Evolutionary conservation across 208 protist genomes (phyloP), one percentile per base, ranked within the genome.

Genomic region (Acanthamoeba castellanii): DNA sequence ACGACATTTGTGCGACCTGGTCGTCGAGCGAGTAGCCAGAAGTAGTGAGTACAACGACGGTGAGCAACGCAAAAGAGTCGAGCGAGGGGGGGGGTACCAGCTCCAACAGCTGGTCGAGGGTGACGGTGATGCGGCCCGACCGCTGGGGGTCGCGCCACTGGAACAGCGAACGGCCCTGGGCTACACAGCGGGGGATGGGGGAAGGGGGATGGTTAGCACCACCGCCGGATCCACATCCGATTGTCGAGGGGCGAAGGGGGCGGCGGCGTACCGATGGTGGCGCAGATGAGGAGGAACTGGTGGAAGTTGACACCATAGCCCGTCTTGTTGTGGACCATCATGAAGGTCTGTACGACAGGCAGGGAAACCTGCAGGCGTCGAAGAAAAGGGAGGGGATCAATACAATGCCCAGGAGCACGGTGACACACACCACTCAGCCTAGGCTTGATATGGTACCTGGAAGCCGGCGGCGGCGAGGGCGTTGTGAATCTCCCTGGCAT

Each of bases 71-170:
- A 78, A 78, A 8, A 8, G 0, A 72, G 30, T 3, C 1, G n/a
- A 32, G 22, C 3, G 14, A 72, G 66, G 30, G 20, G 11, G 66
- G 14, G 18, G 6, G 9, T 50, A 94, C 34, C 2, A 94, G 61
- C 42, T 95, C 95, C 84, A 88, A 78, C 3, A 95, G 47, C 78
- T 95, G 95, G 32, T 66, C 70, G 8, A 95, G 50, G 81, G n/a
- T 82, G 7, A 95, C 16, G n/a, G 93, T 92, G 30, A 95, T n/a
- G 14, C 93, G 47, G 34, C 95, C 95, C 37, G 95, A 94, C 85
- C 93, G 88, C 78, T 87, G 88, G 57, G 93, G 47, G 47, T 96
- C 95, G 27, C 90, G 78, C 93, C 93, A 96, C 90, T 96, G 94
- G 68, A 96, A 96, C 13, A 96, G 66, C 32, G 88, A 94, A 47